These are phyloP conservation scores for Nicotiana rustica DNA, from an alignment of 305 asterid genomes.

Conservation along the genomic window DNA sequence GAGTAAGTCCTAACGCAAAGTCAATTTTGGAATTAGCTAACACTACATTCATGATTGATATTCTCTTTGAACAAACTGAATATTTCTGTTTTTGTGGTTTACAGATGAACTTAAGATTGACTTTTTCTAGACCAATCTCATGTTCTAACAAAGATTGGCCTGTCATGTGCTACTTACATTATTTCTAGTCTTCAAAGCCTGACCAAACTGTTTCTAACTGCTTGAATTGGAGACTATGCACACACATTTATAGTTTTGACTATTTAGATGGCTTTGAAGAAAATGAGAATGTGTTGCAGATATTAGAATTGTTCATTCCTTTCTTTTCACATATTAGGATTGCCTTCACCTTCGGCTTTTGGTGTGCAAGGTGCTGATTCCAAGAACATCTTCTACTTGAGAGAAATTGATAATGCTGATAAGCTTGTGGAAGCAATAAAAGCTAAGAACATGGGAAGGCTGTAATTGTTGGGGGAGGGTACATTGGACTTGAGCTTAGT, in stretches of 20 bases:
- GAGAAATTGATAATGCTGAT: no score
- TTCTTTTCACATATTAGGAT: no score
- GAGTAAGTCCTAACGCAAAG: no score
- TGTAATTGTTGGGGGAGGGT: conserved; percentile 95
- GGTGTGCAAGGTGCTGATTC: conserved; percentile 92
- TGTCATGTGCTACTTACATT: background rate
- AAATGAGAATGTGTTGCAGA: no score
- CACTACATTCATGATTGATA: no score
- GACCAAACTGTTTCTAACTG: background rate
- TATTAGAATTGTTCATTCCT: no score
- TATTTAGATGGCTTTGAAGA: no score
- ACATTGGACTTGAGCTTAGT: conserved; percentile 96
- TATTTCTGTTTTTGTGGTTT: background rate
- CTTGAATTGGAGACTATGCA: background rate
- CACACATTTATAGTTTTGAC: background rate
- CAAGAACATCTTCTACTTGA: conserved; percentile 63
- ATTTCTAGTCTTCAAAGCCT: background rate
- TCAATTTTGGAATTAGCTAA: no score
- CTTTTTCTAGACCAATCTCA: background rate
- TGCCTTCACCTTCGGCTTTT: conserved; percentile 38
- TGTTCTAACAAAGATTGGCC: background rate
- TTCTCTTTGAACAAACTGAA: background rate
- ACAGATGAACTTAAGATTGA: background rate
- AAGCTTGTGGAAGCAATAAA: conserved; percentile 72
- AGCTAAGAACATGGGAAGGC: conserved; percentile 80